Evolutionary conservation across 2,329 filamentous ascomycete genomes (phyloP), one percentile per base, ranked within the genome.

Genomic region (Ophiosphaerella narmari): DNA sequence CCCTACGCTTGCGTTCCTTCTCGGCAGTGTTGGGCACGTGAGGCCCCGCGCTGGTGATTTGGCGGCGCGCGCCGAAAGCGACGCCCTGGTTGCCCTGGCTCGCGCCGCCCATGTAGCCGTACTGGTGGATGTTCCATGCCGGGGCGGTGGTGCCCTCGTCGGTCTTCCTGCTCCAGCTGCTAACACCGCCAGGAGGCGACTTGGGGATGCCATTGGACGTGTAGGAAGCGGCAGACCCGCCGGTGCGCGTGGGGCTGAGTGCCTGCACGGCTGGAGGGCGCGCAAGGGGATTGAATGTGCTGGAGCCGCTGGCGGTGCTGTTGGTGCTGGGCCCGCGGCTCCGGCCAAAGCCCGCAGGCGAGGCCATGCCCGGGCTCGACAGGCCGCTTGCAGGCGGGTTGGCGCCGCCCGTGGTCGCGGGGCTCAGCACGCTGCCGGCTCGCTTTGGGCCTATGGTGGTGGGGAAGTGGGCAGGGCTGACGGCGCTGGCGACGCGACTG

Each of bases 71-170:
- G 48, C 94, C 94, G 74, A 97, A 97, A 9, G 90, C 86, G 62
- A 99, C 91, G 14, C 94, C 94, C 54, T 97, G 86, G 64, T 96
- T 97, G 3, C 91, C 93, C 72, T 99, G 94, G 66, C 90, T 97
- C 23, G 94, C 94, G 41, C 94, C 94, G 50, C 94, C 94, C 88
- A 97, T 94, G 74, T 97, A 99, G 7, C 94, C 73, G 70, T 99
- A 99, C 71, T 99, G 94, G 49, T 92, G 89, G 62, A 97, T 97
- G 70, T 97, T 99, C 94, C 94, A 99, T 1, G 94, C 94, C 0
- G 94, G 94, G 23, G 87, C 82, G 1, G 92, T 97, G 38, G 81
- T 82, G 13, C 84, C 84, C 72, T 97, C 89, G 61, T 97, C 90
- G 47, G 84, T 82, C 72, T 83, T 90, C 71, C 86, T 95, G 74